Conservation (phyloP, 805 yeast genomes). For the Torulaspora delbrueckii region DNA sequence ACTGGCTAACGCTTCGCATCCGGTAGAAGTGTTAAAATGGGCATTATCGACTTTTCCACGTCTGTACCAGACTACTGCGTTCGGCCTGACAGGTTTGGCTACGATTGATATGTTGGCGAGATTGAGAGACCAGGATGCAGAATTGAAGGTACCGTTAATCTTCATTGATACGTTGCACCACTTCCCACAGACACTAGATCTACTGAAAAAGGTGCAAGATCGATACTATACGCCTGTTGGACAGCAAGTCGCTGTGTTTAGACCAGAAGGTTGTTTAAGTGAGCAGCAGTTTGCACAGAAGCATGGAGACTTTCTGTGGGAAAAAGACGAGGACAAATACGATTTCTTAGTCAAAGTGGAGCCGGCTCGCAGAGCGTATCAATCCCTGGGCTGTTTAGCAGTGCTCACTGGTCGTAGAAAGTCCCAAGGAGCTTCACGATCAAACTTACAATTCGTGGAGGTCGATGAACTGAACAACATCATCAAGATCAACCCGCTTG, state of each 20-base stretch:
- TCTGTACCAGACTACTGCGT: slow-evolving; percentile 87
- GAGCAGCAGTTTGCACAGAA: slow-evolving; percentile 59
- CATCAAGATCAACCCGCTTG: slow-evolving; percentile 83
- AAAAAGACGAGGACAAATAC: slow-evolving; percentile 69
- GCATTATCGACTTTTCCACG: slow-evolving; percentile 76
- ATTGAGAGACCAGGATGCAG: slow-evolving; percentile 29
- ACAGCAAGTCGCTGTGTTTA: slow-evolving; percentile 53
- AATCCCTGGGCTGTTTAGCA: slow-evolving; percentile 65
- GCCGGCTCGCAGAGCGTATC: slow-evolving; percentile 82
- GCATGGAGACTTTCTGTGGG: slow-evolving; percentile 82
- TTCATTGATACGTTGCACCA: slow-evolving; percentile 90
- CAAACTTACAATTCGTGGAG: slow-evolving; percentile 68
- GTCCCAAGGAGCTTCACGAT: slow-evolving; percentile 84
- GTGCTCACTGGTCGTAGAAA: slow-evolving; percentile 89
- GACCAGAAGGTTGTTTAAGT: slow-evolving; percentile 53
- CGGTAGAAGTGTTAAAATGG: slow-evolving; percentile 79
- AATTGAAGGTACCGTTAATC: slow-evolving; percentile 53
- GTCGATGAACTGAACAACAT: slow-evolving; percentile 63
- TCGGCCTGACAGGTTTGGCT: slow-evolving; percentile 88
- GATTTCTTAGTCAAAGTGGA: slow-evolving; percentile 90
- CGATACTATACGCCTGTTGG: slow-evolving; percentile 42
- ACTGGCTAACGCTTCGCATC: slow-evolving; percentile 46
- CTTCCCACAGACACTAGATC: slow-evolving; percentile 85
- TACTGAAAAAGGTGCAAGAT: slow-evolving; percentile 53
- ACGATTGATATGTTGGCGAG: slow-evolving; percentile 77